phyloP scores from a whole-genome alignment of 2,329 filamentous ascomycete species.

The Pseudogymnoascus sp. region DNA sequence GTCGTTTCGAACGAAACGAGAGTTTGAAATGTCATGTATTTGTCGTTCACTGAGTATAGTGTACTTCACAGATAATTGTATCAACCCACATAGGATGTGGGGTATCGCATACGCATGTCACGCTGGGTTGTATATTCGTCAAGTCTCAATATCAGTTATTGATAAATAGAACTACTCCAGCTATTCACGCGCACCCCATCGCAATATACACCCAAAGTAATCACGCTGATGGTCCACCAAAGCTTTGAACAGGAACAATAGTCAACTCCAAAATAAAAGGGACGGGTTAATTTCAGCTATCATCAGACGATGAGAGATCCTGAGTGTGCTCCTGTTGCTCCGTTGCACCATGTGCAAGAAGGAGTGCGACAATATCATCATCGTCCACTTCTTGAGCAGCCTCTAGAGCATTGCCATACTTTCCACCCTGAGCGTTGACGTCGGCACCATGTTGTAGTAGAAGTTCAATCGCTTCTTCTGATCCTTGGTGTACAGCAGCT shows the following conservation, averaged over 20 bases:
- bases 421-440: neutral
- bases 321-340: neutral
- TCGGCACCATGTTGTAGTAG: conserved; percentile 11
- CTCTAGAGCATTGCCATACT: neutral
- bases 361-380: neutral
- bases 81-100: neutral
- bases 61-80: neutral
- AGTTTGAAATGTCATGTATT: neutral
- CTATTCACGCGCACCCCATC: neutral
- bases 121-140: neutral
- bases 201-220: neutral
- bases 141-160: neutral
- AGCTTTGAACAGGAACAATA: neutral
- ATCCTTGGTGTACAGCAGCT: neutral
- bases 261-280: neutral
- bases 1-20: too few species aligned
- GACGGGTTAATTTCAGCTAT: neutral
- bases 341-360: neutral
- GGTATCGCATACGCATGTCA: neutral
- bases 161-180: neutral
- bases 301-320: too few species aligned
- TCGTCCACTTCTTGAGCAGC: conserved; percentile 8
- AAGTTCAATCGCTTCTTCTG: neutral
- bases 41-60: neutral
- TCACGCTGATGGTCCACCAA: neutral